Evolutionary conservation across 78 protist species (phyloP), one percentile per base, ranked within the genome.

Genomic region (Neovahlkampfia damariscottae): DNA sequence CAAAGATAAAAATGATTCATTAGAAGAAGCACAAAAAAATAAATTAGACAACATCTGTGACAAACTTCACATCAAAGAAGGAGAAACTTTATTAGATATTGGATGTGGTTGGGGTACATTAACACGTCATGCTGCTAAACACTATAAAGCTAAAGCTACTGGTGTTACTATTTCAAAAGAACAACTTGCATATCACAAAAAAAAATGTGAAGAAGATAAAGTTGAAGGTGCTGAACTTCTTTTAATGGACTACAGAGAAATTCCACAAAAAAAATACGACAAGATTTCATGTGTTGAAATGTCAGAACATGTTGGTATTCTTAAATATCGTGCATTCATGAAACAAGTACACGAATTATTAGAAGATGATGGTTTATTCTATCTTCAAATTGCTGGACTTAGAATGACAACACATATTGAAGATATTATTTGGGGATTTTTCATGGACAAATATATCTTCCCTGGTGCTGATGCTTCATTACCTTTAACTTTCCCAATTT

Each of bases 61-160:
- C 36, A 74, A 76, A 76, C n/a, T 82, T n/a, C 69, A n/a, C 38
- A 40, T 82, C 10, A 39, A 82, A 76, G 1, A 67, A 35, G 86
- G 86, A 41, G 68, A 34, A 8, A 0, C 30, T 28, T 34, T 76
- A 31, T 81, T 82, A 38, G 86, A 82, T 77, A 82, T 82, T 41
- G 86, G 86, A n/a, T 82, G 86, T 62, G 86, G 86, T 28, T 82
- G 86, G 86, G 86, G 86, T 2, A 82, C 86, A 9, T 72, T 82
- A 35, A 58, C 38, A 28, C 80, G 86, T 6, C 80, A 75, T n/a
- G 86, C 86, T 5, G 86, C 62, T 35, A 8, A 4, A 8, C 2
- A 73, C 30, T 62, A 40, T 50, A 62, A 62, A 8, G 84, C 84
- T 5, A 50, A 62, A 40, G 73, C 74, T 29, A 67, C 69, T n/a